phyloP scores from a whole-genome alignment of 1,139 yeast genomes.

The Protomyces inundatus region DNA sequence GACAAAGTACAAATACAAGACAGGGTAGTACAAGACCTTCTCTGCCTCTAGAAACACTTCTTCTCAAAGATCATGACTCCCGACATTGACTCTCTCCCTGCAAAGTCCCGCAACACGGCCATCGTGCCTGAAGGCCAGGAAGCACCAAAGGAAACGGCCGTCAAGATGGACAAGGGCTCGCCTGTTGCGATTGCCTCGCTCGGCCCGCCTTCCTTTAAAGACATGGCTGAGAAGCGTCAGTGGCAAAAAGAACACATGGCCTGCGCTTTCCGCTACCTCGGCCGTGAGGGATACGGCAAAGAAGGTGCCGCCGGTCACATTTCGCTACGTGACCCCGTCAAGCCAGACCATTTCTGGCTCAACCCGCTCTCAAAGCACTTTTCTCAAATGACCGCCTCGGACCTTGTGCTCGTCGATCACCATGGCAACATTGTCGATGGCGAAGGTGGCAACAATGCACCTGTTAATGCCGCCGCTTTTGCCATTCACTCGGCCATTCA shows the following conservation, averaged over 20 bases:
- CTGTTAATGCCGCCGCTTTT: conserved; percentile 77
- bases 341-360: conserved; percentile 69
- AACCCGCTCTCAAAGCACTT: conserved; percentile 72
- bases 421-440: conserved; percentile 46
- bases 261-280: conserved; percentile 72
- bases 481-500: conserved; percentile 73
- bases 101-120: neutral
- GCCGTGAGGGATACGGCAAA: conserved; percentile 35
- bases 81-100: neutral
- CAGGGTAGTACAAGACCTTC: too few relatives aligned
- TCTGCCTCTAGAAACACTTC: too few relatives aligned
- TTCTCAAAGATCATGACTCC: neutral
- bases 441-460: conserved; percentile 53
- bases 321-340: conserved; percentile 70
- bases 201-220: conserved; percentile 5
- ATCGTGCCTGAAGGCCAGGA: neutral
- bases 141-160: neutral
- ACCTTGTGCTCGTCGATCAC: conserved; percentile 71
- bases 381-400: conserved; percentile 61
- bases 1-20: too few relatives aligned
- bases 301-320: conserved; percentile 81
- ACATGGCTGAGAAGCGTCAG: conserved; percentile 46
- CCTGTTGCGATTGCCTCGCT: conserved; percentile 6
- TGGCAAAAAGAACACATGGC: conserved; percentile 75
- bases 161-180: conserved; percentile 10